Conservation (phyloP, 2,329 filamentous ascomycete genomes). For the Cylindrodendrum hubeiense region DNA sequence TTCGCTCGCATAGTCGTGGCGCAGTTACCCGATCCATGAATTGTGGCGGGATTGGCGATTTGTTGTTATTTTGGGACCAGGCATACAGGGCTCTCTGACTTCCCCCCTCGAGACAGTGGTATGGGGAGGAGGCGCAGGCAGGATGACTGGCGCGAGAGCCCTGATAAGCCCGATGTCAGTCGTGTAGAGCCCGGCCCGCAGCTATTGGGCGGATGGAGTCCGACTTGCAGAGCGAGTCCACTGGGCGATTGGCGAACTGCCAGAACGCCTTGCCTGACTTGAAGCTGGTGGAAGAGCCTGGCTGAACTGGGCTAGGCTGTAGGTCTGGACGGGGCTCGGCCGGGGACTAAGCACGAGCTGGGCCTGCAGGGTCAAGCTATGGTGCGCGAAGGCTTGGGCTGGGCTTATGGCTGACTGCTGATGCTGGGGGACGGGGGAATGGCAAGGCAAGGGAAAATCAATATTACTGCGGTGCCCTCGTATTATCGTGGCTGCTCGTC, state of each 20-base stretch:
- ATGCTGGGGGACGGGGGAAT: slow-evolving; percentile 1
- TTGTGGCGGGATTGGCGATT: not conserved
- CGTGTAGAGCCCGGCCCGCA: not conserved
- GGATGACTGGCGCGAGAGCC: not conserved
- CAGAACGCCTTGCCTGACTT: slow-evolving; percentile 31
- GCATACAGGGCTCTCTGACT: not conserved
- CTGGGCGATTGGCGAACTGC: slow-evolving; percentile 24
- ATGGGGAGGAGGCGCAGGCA: not conserved
- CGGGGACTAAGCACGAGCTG: slow-evolving; percentile 31
- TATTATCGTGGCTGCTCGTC: not conserved
- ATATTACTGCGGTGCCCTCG: slow-evolving; percentile 11
- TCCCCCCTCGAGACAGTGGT: not conserved
- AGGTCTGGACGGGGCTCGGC: slow-evolving; percentile 38
- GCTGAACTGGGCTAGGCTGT: slow-evolving; percentile 35
- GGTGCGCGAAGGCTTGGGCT: slow-evolving; percentile 4
- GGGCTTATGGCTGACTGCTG: slow-evolving; percentile 21
- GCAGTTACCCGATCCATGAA: slow-evolving; percentile 1
- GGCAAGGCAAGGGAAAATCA: not conserved
- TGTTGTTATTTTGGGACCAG: not conserved
- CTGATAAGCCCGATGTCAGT: slow-evolving; percentile 1
- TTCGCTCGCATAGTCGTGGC: slow-evolving; percentile 1
- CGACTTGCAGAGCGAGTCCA: slow-evolving; percentile 7
- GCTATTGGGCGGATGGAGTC: not conserved
- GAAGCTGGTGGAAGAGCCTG: slow-evolving; percentile 31
- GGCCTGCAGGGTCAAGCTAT: slow-evolving; percentile 14